Evolutionary conservation across 2,329 filamentous ascomycete species (phyloP).

Genomic region (Cercospora beticola): DNA sequence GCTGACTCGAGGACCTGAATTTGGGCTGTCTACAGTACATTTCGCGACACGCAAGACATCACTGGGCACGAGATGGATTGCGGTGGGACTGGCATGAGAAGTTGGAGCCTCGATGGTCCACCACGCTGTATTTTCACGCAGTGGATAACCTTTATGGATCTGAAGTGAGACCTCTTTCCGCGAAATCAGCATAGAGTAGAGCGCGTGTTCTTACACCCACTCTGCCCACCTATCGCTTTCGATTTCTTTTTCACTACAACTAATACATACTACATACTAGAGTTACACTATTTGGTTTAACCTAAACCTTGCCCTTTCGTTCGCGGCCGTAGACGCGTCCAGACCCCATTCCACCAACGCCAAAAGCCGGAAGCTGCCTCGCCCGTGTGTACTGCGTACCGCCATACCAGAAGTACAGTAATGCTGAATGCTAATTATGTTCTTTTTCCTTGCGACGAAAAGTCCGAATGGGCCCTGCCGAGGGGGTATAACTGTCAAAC

Average conservation of each 20-base stretch:
- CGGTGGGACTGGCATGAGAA: too few species aligned
- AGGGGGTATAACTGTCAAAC: conserved; percentile 13
- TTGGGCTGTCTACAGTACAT: too few species aligned
- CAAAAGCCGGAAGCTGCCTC: neutral
- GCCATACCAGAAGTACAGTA: neutral
- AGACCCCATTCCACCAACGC: neutral
- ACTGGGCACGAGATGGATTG: too few species aligned
- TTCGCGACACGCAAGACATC: too few species aligned
- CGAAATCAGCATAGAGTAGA: too few species aligned
- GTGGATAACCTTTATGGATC: too few species aligned
- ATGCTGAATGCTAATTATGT: neutral
- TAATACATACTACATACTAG: conserved; percentile 9
- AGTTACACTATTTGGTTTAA: conserved; percentile 3
- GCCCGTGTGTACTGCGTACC: neutral
- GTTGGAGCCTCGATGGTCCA: too few species aligned
- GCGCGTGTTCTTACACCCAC: neutral
- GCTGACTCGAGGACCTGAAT: too few species aligned
- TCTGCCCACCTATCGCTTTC: neutral
- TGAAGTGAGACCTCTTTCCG: too few species aligned
- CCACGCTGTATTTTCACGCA: too few species aligned
- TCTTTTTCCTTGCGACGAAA: neutral
- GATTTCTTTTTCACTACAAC: neutral
- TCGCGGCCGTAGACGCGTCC: neutral
- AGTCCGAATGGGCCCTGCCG: conserved; percentile 10
- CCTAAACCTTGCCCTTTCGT: neutral